Base-by-base conservation (phyloP, 768 basidiomycete genomes). In the Boletus huronensis region DNA sequence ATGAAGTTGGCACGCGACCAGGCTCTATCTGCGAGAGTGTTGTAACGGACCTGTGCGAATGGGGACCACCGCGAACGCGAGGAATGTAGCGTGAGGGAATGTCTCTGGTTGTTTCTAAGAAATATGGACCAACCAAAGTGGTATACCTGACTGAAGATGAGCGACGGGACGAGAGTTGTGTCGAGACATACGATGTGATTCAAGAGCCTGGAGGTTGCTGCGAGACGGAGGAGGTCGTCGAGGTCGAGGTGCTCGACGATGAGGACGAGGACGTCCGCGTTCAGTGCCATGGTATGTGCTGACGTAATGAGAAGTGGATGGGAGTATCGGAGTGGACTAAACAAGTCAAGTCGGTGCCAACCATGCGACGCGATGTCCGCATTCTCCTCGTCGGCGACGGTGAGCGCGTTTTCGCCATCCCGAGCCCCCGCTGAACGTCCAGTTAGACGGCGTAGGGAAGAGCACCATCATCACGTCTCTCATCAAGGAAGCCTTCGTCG, bases 401-500 rank as follows among this genome's bases (percentile, higher is more conserved):
- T 93, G 61, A 63, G 86, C 54, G 48, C 58, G 55, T 63, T 29
- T 23, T 48, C 53, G 43, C 52, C 48, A 38, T 42, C 9, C 25
- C n/a, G 10, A 6, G 17, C 48, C 8, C 23, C 3, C 48, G 13
- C 48, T 59, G 41, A 54, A 46, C 38, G 51, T 50, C 49, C 36
- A n/a, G 10, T 34, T 70, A 98, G 94, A 96, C 79, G 92, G 91
- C 60, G 96, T 98, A 64, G 96, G 96, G 60, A 99, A 99, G 79
- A 95, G 93, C 71, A 94, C 93, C 43, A 94, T 98, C 68, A 85
- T 98, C 69, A 97, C 93, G 19, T 93, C 93, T 34, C 81, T 98
- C 68, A 98, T 99, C 74, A 98, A 98, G 71, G 93, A 96, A 71
- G 87, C 90, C 31, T 97, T 88, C 69, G 90, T 98, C 48, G 77